Evolutionary conservation across 1,139 yeast species (phyloP).

Genomic region (Yamadazyma trypodendri): DNA sequence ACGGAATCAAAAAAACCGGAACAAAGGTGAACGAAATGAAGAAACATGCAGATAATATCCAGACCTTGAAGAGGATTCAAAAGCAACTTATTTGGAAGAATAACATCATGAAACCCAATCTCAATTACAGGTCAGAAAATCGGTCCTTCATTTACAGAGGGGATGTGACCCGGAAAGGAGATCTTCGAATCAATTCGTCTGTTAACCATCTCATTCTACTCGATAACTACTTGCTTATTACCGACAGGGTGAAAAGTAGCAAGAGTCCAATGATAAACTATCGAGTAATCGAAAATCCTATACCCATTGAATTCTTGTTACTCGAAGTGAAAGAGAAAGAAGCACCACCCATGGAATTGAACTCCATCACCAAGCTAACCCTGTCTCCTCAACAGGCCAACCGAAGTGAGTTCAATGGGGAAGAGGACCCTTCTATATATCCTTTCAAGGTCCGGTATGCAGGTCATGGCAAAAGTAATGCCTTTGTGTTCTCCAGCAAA

Average conservation of each 20-base stretch:
- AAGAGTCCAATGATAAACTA: conserved; percentile 26
- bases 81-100: conserved; percentile 51
- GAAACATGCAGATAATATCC: conserved; percentile 53
- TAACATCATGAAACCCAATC: conserved; percentile 37
- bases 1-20: conserved; percentile 36
- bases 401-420: conserved; percentile 16
- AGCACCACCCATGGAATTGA: conserved; percentile 20
- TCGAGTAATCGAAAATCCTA: conserved; percentile 56
- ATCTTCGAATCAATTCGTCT: conserved; percentile 52
- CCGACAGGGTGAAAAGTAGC: conserved; percentile 45
- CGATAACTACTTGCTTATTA: conserved; percentile 70
- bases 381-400: conserved; percentile 18
- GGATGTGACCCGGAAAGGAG: conserved; percentile 60
- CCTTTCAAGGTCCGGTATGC: conserved; percentile 45
- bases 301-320: conserved; percentile 58
- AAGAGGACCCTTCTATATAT: conserved; percentile 39
- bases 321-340: conserved; percentile 47
- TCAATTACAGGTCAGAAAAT: conserved; percentile 55
- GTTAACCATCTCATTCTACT: conserved; percentile 58
- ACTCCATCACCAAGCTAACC: conserved; percentile 20
- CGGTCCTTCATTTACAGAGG: conserved; percentile 64
- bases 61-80: conserved; percentile 46
- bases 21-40: conserved; percentile 49
- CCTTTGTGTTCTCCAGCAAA: conserved; percentile 58
- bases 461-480: conserved; percentile 41